Conservation (phyloP, 2,329 filamentous ascomycete genomes). For the Colletotrichum sp. region DNA sequence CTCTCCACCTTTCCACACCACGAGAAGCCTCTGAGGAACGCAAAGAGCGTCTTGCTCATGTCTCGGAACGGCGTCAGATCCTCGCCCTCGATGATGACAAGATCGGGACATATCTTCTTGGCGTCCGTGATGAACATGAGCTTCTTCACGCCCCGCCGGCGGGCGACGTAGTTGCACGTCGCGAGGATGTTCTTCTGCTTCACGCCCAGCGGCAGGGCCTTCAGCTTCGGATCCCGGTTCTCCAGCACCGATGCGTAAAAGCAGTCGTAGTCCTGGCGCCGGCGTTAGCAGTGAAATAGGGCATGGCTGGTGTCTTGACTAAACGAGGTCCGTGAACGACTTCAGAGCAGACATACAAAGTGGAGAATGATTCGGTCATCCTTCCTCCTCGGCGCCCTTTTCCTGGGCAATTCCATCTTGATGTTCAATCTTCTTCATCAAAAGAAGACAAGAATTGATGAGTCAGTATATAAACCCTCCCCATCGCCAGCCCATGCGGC, state of each 20-base stretch:
- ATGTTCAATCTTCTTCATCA: not conserved
- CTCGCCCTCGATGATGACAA: slow-evolving; percentile 86
- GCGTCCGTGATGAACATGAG: slow-evolving; percentile 87
- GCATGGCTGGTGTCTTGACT: not conserved
- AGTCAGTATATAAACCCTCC: not conserved
- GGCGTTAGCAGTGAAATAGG: not conserved
- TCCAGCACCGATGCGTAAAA: slow-evolving; percentile 96
- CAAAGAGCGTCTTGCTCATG: slow-evolving; percentile 81
- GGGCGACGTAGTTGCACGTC: slow-evolving; percentile 93
- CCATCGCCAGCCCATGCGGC: not conserved
- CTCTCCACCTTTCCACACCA: slow-evolving; percentile 83
- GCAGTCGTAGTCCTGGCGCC: slow-evolving; percentile 76
- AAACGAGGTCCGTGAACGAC: slow-evolving; percentile 5
- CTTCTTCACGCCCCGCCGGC: slow-evolving; percentile 76
- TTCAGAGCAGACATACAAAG: slow-evolving; percentile 64
- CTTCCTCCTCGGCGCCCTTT: slow-evolving; percentile 49
- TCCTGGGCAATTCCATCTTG: slow-evolving; percentile 35
- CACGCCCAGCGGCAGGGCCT: slow-evolving; percentile 77
- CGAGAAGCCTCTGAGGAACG: slow-evolving; percentile 73
- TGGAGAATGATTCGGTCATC: slow-evolving; percentile 78
- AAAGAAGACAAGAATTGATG: not conserved
- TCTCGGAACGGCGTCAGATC: slow-evolving; percentile 86
- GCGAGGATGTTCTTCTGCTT: slow-evolving; percentile 94
- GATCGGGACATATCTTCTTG: slow-evolving; percentile 78
- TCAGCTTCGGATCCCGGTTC: slow-evolving; percentile 76